Base-by-base conservation (phyloP, 2,329 filamentous ascomycete genomes). In the Aspergillus ibericus region DNA sequence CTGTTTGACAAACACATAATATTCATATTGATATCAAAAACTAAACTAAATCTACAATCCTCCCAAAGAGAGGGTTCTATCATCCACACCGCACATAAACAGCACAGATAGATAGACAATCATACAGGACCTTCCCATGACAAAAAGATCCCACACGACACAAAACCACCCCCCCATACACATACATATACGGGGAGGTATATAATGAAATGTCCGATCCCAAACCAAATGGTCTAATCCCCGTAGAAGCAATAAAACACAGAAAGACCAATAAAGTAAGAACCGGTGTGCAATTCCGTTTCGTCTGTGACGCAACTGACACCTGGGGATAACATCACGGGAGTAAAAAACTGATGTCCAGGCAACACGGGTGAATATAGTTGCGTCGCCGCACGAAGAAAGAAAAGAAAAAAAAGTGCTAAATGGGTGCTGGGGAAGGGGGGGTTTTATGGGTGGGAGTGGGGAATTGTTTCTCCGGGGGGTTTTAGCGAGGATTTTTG, bases 311-410 rank as follows among this genome's bases (percentile, higher is more conserved):
- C 87, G 85, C 83, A 85, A 89, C 85, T 87, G 89, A 92, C 89
- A 88, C 89, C 86, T 86, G 78, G 77, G 51, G 2, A 13, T 72
- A 74, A 79, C 81, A 83, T 78, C 76, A 81, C 62, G 74, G 66
- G n/a, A 42, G 18, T 53, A 64, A 70, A 64, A 70, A 73, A 70
- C 80, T 81, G 74, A 78, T 78, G 87, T 82, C 82, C 84, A 88
- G 89, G 89, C 88, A 92, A 92, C 88, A 90, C 86, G 88, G 88
- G 85, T 84, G 85, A 85, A 80, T 82, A 79, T 78, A 79, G 84
- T 88, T 82, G 85, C 88, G 86, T 86, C 87, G 88, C 89, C 89
- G 89, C 89, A 92, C 88, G 82, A 91, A 83, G 86, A 84, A 83
- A 79, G 80, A 82, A 84, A 85, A 78, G 72, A 76, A 78, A 78